Evolutionary conservation across 495 filamentous ascomycete genomes (phyloP), one percentile per base, ranked within the genome.

Genomic region (Penicillium bialowiezense): DNA sequence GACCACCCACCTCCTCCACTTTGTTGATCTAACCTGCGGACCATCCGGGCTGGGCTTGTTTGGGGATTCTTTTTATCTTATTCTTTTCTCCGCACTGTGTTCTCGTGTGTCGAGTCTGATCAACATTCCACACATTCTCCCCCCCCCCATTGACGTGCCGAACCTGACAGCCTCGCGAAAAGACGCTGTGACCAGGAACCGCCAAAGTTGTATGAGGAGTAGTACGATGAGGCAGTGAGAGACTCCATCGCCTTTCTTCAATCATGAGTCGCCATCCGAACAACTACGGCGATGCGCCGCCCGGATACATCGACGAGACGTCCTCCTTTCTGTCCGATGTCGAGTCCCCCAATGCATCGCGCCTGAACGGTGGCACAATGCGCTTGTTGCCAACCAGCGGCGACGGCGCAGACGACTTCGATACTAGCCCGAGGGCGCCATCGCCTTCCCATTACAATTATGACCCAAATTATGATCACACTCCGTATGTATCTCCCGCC

Each of bases 351-450:
- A 50, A 54, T 14, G 32, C 56, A 6, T 41, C 62, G 3, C 62
- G 63, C 23, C 63, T 55, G 5, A 58, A 60, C 65, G 79, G 75
- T 32, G 65, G 78, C 13, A 80, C 82, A 0, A 83, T 86, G 82
- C 77, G 83, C 13, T 63, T 87, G 57, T 59, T 87, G 46, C 80
- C 80, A 5, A 73, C 74, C n/a, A 73, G 66, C 21, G 71, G 79
- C 24, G 73, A 78, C 8, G 55, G 59, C 15, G 59, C 68, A 44
- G 44, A 40, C 6, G 63, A 71, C 17, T 9, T 58, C 41, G 50
- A 50, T 35, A 51, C 50, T 29, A 62, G 60, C 33, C 26, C 55
- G 15, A 51, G 53, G 13, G 28, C 42, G 1, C 21, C 50, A 13
- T 60, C 58, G 17, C 54, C 52, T 17, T 58, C 44, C 1, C 47